Evolutionary conservation across 2,329 filamentous ascomycete genomes (phyloP).

Genomic region (Corynespora cassiicola): DNA sequence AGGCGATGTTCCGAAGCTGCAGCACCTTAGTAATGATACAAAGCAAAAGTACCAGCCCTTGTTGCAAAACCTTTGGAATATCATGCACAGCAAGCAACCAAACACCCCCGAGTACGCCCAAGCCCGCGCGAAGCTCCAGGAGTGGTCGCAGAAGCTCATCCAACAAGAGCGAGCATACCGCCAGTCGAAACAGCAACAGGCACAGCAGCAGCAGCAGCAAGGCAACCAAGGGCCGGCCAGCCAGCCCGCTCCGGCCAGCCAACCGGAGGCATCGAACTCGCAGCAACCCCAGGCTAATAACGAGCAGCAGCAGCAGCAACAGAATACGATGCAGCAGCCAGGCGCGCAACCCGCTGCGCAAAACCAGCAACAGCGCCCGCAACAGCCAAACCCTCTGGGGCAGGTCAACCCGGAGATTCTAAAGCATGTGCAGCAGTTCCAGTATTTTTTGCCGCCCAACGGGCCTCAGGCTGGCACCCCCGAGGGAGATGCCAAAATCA

Average conservation of each 20-base stretch:
- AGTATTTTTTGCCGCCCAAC: constrained; percentile 35
- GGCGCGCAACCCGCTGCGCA: constrained; percentile 13
- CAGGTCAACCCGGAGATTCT: constrained; percentile 41
- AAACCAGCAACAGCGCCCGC: constrained; percentile 16
- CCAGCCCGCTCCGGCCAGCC: constrained; percentile 28
- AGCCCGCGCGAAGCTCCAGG: constrained; percentile 58
- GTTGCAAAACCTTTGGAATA: constrained; percentile 62
- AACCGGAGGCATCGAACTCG: too few species aligned
- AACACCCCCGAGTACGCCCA: constrained; percentile 58
- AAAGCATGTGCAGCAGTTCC: constrained; percentile 45
- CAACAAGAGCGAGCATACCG: constrained; percentile 52
- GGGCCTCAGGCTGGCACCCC: constrained; percentile 39
- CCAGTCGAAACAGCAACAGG: constrained; percentile 42
- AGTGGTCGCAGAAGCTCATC: constrained; percentile 60
- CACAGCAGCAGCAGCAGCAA: constrained; percentile 29
- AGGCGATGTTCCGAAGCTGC: constrained; percentile 43
- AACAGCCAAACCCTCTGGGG: constrained; percentile 8
- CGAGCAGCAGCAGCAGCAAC: constrained; percentile 36
- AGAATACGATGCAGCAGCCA: too few species aligned
- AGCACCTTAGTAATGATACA: constrained; percentile 57
- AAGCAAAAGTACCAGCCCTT: constrained; percentile 63
- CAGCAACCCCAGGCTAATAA: constrained; percentile 32
- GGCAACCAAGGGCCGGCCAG: constrained; percentile 20
- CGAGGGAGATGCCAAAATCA: constrained; percentile 42
- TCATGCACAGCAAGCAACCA: constrained; percentile 55